phyloP scores from a whole-genome alignment of 345 rosid species.

The Lepidium africanum region DNA sequence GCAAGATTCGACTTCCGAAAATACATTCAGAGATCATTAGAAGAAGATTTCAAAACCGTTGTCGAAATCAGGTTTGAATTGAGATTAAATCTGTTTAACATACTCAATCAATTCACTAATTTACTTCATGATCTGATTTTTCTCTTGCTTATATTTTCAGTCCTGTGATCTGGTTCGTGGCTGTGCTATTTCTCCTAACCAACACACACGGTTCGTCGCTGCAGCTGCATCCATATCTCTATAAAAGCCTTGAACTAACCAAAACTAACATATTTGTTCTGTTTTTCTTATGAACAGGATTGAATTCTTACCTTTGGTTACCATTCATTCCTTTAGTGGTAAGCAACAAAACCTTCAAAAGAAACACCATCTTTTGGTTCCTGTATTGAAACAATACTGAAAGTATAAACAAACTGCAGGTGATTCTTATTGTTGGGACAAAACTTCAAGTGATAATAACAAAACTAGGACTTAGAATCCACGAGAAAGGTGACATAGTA shows the following conservation, averaged over 20 bases:
- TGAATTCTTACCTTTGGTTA: slow-evolving; percentile 68
- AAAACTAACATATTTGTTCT: neutral
- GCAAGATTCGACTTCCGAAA: slow-evolving; percentile 62
- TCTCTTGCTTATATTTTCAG: slow-evolving; percentile 30
- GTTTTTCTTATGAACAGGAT: slow-evolving; percentile 41
- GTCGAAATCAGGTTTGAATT: slow-evolving; percentile 65
- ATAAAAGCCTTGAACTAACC: neutral
- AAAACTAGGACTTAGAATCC: slow-evolving; percentile 65
- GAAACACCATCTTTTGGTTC: neutral
- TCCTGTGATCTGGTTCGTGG: slow-evolving; percentile 81
- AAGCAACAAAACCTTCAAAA: slow-evolving; percentile 27
- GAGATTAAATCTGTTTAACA: neutral
- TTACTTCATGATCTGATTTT: neutral
- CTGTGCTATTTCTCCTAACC: slow-evolving; percentile 62
- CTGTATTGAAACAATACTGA: neutral
- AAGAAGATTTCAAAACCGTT: slow-evolving; percentile 81
- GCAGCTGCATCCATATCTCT: neutral
- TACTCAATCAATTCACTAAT: neutral
- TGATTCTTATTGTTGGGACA: slow-evolving; percentile 66
- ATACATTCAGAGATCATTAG: slow-evolving; percentile 79
- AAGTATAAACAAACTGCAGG: slow-evolving; percentile 32
- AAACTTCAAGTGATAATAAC: slow-evolving; percentile 94
- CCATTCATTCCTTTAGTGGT: slow-evolving; percentile 83
- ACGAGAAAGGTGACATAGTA: slow-evolving; percentile 64
- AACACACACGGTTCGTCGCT: slow-evolving; percentile 44